Percentiles rank a stretch among this genome's conserved stretches.
These are phyloP conservation scores for Cystobasidium slooffiae DNA, from an alignment of 1,284 basidiomycete species.

Conservation along the genomic window DNA sequence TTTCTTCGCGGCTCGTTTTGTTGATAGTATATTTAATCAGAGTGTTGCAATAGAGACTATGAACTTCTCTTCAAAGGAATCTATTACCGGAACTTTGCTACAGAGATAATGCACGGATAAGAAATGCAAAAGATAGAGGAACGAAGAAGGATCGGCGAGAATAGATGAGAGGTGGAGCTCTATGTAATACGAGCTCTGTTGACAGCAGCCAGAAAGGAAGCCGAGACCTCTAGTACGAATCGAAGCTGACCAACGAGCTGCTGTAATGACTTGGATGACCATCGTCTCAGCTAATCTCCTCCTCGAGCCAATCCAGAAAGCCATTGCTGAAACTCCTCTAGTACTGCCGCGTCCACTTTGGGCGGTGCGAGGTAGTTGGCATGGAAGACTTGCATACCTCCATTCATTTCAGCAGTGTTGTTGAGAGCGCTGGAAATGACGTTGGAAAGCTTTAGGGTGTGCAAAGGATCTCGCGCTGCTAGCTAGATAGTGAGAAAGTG, in stretches of 20 bases:
- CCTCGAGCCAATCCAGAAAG: slow-evolving; percentile 22
- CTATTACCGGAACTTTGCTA: too few relatives aligned
- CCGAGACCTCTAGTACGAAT: not conserved
- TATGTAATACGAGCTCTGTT: not conserved
- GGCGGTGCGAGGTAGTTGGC: slow-evolving; percentile 40
- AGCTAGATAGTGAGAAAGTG: slow-evolving; percentile 39
- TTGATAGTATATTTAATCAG: too few relatives aligned
- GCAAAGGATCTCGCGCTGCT: slow-evolving; percentile 47
- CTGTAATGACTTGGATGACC: not conserved
- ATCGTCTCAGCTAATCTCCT: slow-evolving; percentile 24
- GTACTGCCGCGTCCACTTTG: slow-evolving; percentile 46
- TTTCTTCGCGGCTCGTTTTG: too few relatives aligned
- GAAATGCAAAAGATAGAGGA: too few relatives aligned
- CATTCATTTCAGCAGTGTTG: slow-evolving; percentile 46
- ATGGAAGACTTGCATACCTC: slow-evolving; percentile 47
- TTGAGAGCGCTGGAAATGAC: slow-evolving; percentile 46
- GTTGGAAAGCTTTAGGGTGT: slow-evolving; percentile 43
- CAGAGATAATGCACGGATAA: too few relatives aligned
- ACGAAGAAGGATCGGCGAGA: too few relatives aligned
- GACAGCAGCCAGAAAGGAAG: not conserved
- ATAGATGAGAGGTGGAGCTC: not conserved
- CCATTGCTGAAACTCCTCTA: slow-evolving; percentile 47
- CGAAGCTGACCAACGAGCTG: too few relatives aligned
- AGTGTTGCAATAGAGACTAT: too few relatives aligned
- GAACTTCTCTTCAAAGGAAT: too few relatives aligned